Percentiles rank a stretch among this genome's conserved stretches.
Conservation (phyloP, 352 stramenopile genomes). For the Globisporangium orthogonon region DNA sequence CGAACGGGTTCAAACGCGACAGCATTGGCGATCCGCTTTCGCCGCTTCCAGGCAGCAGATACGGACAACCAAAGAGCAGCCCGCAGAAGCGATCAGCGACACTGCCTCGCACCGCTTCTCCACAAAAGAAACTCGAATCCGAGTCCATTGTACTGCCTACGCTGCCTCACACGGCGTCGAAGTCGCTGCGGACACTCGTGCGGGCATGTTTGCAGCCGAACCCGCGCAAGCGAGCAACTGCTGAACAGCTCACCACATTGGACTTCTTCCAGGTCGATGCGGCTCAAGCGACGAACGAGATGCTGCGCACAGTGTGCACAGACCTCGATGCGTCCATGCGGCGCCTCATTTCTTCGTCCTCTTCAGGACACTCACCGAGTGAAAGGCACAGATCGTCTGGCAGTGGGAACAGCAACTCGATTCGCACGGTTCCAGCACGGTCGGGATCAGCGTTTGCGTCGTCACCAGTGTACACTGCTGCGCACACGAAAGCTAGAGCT, state of each 20-base stretch:
- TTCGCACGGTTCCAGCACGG: neutral
- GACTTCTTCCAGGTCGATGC: constrained; percentile 55
- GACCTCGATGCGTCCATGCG: constrained; percentile 57
- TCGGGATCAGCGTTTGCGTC: neutral
- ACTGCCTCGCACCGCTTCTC: neutral
- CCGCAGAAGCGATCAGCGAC: constrained; percentile 5
- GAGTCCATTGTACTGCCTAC: constrained; percentile 12
- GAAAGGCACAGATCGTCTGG: neutral
- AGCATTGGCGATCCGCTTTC: constrained; percentile 10
- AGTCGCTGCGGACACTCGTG: constrained; percentile 33
- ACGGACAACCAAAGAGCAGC: neutral
- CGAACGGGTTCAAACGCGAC: constrained; percentile 5
- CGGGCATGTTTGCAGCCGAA: constrained; percentile 35
- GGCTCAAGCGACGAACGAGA: constrained; percentile 36
- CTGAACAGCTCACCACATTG: constrained; percentile 25
- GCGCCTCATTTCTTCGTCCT: constrained; percentile 8
- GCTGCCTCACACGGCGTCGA: constrained; percentile 39
- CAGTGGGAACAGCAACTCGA: neutral
- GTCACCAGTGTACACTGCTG: neutral
- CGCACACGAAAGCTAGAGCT: neutral
- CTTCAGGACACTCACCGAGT: neutral
- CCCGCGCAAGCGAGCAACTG: constrained; percentile 29
- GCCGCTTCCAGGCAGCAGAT: neutral
- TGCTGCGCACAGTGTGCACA: constrained; percentile 45
- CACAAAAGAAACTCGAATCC: constrained; percentile 1